Percentiles rank a stretch among this genome's conserved stretches.
Conservation (phyloP, 768 basidiomycete genomes). For the Pholiota microspora region DNA sequence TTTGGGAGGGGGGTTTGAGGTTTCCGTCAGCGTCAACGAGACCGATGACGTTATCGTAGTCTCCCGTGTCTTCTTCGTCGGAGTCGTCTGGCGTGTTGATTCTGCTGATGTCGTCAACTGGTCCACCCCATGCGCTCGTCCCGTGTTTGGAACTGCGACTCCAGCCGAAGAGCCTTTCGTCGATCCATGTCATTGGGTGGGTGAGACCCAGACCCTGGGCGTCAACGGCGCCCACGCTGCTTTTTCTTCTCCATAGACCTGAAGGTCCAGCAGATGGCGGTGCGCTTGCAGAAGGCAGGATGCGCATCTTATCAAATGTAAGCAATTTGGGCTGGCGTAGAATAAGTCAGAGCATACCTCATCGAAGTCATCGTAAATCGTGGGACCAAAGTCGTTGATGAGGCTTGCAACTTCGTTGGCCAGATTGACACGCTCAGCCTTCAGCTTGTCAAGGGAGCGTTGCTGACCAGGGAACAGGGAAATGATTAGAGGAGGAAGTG, state of each 20-base stretch:
- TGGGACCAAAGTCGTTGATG: slow-evolving; percentile 87
- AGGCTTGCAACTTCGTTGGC: slow-evolving; percentile 82
- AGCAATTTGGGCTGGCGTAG: too few species aligned
- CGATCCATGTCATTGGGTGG: slow-evolving; percentile 94
- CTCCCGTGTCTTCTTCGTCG: slow-evolving; percentile 86
- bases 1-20: slow-evolving; percentile 24
- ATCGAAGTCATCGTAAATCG: slow-evolving; percentile 84
- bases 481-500: slow-evolving; percentile 84
- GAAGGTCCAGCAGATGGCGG: slow-evolving; percentile 76
- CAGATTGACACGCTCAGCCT: slow-evolving; percentile 68
- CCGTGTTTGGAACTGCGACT: slow-evolving; percentile 71
- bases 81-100: slow-evolving; percentile 71
- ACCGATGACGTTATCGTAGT: slow-evolving; percentile 87
- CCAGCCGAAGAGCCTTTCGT: slow-evolving; percentile 94
- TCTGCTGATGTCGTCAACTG: slow-evolving; percentile 56
- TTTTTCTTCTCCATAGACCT: slow-evolving; percentile 79
- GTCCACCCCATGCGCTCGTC: slow-evolving; percentile 85
- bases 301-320: slow-evolving; percentile 54
- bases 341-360: slow-evolving; percentile 41
- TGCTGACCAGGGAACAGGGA: slow-evolving; percentile 89
- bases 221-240: slow-evolving; percentile 78
- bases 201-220: slow-evolving; percentile 81
- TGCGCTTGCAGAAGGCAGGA: slow-evolving; percentile 80
- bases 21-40: slow-evolving; percentile 43
- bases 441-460: slow-evolving; percentile 71